Evolutionary conservation across 2,329 filamentous ascomycete species (phyloP).

Genomic region (Hypoxylon sp.): DNA sequence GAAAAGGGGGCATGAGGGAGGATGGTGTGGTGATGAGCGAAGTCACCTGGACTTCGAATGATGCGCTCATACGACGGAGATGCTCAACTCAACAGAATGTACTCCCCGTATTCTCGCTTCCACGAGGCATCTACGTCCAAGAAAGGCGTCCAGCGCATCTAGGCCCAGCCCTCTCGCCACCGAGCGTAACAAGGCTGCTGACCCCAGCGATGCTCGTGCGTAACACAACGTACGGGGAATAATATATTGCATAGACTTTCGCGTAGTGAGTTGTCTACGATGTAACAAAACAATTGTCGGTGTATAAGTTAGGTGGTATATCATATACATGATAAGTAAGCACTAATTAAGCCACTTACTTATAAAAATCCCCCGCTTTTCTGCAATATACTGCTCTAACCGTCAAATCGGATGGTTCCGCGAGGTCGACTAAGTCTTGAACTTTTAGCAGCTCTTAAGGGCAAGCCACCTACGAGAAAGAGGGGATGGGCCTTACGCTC

Average conservation of each 20-base stretch:
- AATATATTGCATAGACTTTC: slow-evolving; percentile 1
- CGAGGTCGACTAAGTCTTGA: slow-evolving; percentile 1
- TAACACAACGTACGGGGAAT: slow-evolving; percentile 1
- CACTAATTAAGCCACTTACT: slow-evolving; percentile 19
- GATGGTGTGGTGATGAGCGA: not conserved
- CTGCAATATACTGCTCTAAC: slow-evolving; percentile 3
- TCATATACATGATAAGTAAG: slow-evolving; percentile 8
- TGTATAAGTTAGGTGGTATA: not conserved
- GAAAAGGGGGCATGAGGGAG: not conserved
- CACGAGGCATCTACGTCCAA: not conserved
- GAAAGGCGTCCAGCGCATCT: not conserved
- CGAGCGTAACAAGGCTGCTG: not conserved
- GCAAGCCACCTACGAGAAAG: slow-evolving; percentile 13
- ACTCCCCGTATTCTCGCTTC: not conserved
- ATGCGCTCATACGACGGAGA: not conserved
- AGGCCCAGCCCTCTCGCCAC: slow-evolving; percentile 7
- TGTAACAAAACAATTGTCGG: not conserved
- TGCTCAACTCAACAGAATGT: slow-evolving; percentile 1
- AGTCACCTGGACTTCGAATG: not conserved
- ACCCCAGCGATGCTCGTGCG: not conserved
- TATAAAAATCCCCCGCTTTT: slow-evolving; percentile 1
- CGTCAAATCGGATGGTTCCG: slow-evolving; percentile 5
- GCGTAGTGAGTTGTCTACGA: not conserved
- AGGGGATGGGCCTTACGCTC: slow-evolving; percentile 1
- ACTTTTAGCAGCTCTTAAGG: not conserved